Conservation (phyloP, 768 basidiomycete species). For the Trametes maxima region DNA sequence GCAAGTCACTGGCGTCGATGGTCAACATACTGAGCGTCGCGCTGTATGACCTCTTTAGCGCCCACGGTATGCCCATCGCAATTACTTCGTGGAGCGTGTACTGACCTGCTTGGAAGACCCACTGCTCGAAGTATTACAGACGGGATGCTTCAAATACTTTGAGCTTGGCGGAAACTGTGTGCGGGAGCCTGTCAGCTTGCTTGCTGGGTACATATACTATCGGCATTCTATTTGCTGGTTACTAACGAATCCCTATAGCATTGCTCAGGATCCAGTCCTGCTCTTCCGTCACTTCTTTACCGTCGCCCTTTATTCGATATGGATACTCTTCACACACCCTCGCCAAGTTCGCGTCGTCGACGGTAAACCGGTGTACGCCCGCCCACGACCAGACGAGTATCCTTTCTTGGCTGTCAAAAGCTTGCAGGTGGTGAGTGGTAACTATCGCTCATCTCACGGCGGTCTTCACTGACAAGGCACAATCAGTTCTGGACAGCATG, state of each 20-base stretch:
- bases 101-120: conserved; percentile 48
- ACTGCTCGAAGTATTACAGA: conserved; percentile 61
- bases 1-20: conserved; percentile 82
- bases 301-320: conserved; percentile 95
- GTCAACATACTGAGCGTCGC: conserved; percentile 94
- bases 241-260: conserved; percentile 43
- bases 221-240: background rate
- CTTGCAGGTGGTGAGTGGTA: conserved; percentile 60
- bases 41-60: conserved; percentile 92
- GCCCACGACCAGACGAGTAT: conserved; percentile 61
- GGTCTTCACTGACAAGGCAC: too few species aligned
- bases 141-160: conserved; percentile 97
- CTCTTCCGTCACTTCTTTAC: conserved; percentile 92
- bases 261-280: conserved; percentile 76
- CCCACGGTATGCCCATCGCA: conserved; percentile 68
- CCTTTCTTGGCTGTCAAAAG: conserved; percentile 65
- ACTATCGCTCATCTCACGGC: background rate
- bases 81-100: background rate
- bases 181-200: conserved; percentile 84
- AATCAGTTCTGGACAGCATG: conserved; percentile 7
- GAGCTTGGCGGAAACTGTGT: conserved; percentile 90
- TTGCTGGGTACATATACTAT: conserved; percentile 68
- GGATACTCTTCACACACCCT: conserved; percentile 78
- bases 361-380: conserved; percentile 43
- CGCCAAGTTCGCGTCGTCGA: conserved; percentile 38